These are phyloP conservation scores for Grammothele lineata DNA, from an alignment of 768 basidiomycete genomes.

Conservation along the genomic window DNA sequence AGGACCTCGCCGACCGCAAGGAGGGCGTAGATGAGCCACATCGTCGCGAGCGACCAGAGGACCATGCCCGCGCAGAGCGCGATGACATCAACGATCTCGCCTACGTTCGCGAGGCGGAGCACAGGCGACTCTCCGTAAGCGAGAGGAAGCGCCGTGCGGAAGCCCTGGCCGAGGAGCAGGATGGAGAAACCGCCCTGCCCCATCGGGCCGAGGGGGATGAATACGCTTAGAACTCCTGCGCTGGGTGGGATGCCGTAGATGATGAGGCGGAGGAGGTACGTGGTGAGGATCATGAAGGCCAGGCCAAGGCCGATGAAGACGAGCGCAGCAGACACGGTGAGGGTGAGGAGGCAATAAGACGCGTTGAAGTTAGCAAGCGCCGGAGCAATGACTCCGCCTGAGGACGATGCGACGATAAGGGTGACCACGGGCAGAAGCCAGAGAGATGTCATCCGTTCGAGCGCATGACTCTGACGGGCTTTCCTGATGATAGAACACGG, in stretches of 20 bases:
- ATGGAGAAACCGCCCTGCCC: conserved; percentile 63
- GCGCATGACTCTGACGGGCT: conserved; percentile 51
- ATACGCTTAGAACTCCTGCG: conserved; percentile 48
- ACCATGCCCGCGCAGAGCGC: conserved; percentile 46
- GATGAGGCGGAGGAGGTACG: conserved; percentile 59
- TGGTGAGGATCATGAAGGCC: conserved; percentile 62
- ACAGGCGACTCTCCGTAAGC: conserved; percentile 31
- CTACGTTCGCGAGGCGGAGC: conserved; percentile 30
- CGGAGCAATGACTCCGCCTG: conserved; percentile 55
- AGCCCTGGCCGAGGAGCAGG: conserved; percentile 50
- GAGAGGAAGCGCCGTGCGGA: conserved; percentile 35
- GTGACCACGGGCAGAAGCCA: conserved; percentile 81
- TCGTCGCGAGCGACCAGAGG: conserved; percentile 59
- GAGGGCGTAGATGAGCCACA: conserved; percentile 58
- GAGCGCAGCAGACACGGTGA: conserved; percentile 49
- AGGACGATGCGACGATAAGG: conserved; percentile 64
- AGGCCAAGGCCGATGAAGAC: conserved; percentile 53
- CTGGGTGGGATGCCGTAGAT: conserved; percentile 50
- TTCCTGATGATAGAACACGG: conserved; percentile 44
- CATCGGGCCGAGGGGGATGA: conserved; percentile 72
- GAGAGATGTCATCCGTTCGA: conserved; percentile 50
- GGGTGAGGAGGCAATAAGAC: conserved; percentile 49
- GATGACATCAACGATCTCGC: conserved; percentile 40
- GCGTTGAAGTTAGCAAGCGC: conserved; percentile 43
- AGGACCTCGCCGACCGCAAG: conserved; percentile 44